phyloP scores from a whole-genome alignment of 768 basidiomycete species.

The Termitomyces sp. region DNA sequence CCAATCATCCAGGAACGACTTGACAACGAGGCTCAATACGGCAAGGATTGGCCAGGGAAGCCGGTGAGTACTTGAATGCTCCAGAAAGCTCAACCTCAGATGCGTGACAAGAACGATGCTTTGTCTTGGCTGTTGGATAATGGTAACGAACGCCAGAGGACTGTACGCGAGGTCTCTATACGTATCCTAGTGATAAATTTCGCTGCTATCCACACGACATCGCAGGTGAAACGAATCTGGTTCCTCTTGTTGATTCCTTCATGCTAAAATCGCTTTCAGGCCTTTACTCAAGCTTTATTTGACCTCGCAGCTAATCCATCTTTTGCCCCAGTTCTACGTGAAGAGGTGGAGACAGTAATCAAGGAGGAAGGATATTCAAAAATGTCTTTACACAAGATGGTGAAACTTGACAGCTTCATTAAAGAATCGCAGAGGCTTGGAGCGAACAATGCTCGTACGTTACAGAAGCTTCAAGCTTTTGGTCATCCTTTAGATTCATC shows the following conservation, averaged over 20 bases:
- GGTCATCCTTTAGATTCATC: not conserved
- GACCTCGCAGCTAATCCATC: slow-evolving; percentile 29
- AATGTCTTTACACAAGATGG: slow-evolving; percentile 30
- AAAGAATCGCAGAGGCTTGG: slow-evolving; percentile 30
- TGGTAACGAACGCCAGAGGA: slow-evolving; percentile 17
- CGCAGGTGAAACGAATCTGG: slow-evolving; percentile 12
- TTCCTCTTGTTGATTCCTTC: not conserved
- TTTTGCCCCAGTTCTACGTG: slow-evolving; percentile 28
- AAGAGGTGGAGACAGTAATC: slow-evolving; percentile 33
- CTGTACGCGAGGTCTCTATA: slow-evolving; percentile 12
- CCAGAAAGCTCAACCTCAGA: not conserved
- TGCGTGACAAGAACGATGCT: slow-evolving; percentile 19
- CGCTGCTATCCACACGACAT: slow-evolving; percentile 25
- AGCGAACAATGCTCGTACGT: slow-evolving; percentile 23
- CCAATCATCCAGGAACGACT: slow-evolving; percentile 27
- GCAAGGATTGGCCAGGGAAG: slow-evolving; percentile 29
- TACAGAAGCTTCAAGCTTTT: not conserved
- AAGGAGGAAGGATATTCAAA: slow-evolving; percentile 32
- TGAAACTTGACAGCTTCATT: slow-evolving; percentile 40
- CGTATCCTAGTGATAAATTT: slow-evolving; percentile 23
- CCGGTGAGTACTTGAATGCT: slow-evolving; percentile 16
- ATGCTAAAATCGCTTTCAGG: slow-evolving; percentile 14
- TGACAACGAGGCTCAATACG: slow-evolving; percentile 21
- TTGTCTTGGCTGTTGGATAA: slow-evolving; percentile 24
- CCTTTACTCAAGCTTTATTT: slow-evolving; percentile 29